phyloP scores from a whole-genome alignment of 192 early-diverging fungal genomes.

The Diversispora epigaea region DNA sequence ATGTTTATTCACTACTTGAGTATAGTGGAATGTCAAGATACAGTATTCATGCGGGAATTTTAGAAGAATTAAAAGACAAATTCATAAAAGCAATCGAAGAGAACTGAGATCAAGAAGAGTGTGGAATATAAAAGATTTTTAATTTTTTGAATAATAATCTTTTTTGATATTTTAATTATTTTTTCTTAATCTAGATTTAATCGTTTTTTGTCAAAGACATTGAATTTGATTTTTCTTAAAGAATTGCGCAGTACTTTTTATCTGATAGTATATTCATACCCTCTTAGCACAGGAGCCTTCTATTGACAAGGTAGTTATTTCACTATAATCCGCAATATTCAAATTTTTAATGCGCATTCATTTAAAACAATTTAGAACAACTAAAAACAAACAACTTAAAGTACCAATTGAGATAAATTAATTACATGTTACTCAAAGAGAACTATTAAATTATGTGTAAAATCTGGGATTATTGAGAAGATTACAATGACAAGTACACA shows the following conservation, averaged over 20 bases:
- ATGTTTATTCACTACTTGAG: conserved; percentile 26
- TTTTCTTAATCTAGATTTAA: not conserved
- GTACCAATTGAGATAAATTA: conserved; percentile 15
- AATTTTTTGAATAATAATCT: not conserved
- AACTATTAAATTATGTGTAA: not conserved
- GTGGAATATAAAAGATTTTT: not conserved
- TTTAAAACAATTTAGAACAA: no score
- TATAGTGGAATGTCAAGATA: conserved; percentile 9
- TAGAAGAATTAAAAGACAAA: not conserved
- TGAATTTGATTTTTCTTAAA: not conserved
- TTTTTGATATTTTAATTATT: not conserved
- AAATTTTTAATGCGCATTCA: not conserved
- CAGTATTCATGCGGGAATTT: conserved; percentile 9
- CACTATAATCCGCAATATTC: no score
- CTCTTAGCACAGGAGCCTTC: not conserved
- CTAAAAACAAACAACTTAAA: not conserved
- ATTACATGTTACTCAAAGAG: not conserved
- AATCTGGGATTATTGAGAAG: conserved; percentile 1
- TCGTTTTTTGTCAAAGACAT: conserved; percentile 5
- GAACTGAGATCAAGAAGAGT: conserved; percentile 17
- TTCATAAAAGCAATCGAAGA: conserved; percentile 18
- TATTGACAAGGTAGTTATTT: conserved; percentile 10
- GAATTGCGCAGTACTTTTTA: not conserved
- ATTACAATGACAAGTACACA: no score
- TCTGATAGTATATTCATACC: not conserved